Evolutionary conservation across 129 eudicot species (phyloP).

Genomic region (Sambucus nigra): DNA sequence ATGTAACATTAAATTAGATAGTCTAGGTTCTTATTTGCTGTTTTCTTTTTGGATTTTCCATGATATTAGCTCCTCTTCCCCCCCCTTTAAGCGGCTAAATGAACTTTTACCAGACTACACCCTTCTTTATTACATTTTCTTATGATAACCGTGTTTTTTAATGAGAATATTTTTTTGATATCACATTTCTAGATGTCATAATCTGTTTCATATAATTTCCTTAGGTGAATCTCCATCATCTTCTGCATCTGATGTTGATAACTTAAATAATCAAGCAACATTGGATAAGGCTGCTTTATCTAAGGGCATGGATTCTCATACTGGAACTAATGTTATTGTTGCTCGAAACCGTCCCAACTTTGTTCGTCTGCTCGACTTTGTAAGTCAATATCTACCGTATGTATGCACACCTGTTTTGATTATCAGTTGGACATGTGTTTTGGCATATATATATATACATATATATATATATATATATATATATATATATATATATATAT

Average conservation of each 20-base stretch:
- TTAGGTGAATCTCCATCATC: constrained; percentile 97
- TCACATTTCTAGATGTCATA: not conserved
- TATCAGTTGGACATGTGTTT: not conserved
- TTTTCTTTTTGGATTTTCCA: not conserved
- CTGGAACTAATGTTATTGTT: constrained; percentile 38
- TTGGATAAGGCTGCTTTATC: constrained; percentile 39
- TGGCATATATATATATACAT: too few species aligned
- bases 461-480: too few species aligned
- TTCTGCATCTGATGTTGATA: constrained; percentile 95
- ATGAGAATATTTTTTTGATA: not conserved
- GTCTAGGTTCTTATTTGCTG: not conserved
- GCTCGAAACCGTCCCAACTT: constrained; percentile 51
- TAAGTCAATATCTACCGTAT: constrained; percentile 28
- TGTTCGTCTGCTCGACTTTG: constrained; percentile 71
- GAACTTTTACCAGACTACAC: too few species aligned
- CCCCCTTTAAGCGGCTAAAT: not conserved
- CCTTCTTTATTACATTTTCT: too few species aligned
- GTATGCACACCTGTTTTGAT: not conserved
- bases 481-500: too few species aligned
- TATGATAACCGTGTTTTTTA: not conserved
- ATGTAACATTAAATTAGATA: not conserved
- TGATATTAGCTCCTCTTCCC: not conserved
- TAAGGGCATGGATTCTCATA: constrained; percentile 33
- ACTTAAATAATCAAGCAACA: constrained; percentile 51
- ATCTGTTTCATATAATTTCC: constrained; percentile 1